Percentiles rank a stretch among this genome's conserved stretches.
Conservation (phyloP, 495 filamentous ascomycete genomes). For the Aspergillus sclerotioniger region DNA sequence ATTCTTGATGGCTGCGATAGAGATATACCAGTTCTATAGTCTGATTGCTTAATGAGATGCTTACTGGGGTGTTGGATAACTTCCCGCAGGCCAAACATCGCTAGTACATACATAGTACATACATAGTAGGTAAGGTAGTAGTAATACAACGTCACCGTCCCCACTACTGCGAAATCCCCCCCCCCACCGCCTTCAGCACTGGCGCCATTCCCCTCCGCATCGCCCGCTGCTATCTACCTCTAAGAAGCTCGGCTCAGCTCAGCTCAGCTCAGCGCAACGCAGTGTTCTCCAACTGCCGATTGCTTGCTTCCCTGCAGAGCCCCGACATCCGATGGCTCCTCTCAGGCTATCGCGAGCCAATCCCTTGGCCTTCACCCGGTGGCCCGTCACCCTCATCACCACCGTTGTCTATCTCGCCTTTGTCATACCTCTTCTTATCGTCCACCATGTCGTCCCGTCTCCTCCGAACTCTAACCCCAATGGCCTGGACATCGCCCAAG, state of each 20-base stretch:
- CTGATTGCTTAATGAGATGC: too few relatives aligned
- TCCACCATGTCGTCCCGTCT: slow-evolving; percentile 72
- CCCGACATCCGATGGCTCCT: slow-evolving; percentile 28
- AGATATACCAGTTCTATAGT: too few relatives aligned
- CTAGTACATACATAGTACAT: too few relatives aligned
- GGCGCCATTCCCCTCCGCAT: not conserved
- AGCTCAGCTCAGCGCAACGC: not conserved
- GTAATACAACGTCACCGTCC: not conserved
- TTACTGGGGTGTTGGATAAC: too few relatives aligned
- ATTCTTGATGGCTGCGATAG: too few relatives aligned
- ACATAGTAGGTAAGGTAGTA: too few relatives aligned
- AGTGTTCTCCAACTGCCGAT: too few relatives aligned
- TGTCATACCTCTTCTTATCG: slow-evolving; percentile 64
- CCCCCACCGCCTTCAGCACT: not conserved
- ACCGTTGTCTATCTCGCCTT: slow-evolving; percentile 68
- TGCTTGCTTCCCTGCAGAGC: slow-evolving; percentile 8
- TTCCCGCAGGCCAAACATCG: too few relatives aligned
- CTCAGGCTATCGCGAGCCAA: slow-evolving; percentile 37
- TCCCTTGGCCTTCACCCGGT: slow-evolving; percentile 61
- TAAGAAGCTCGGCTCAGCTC: not conserved
- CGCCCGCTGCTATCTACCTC: too few relatives aligned
- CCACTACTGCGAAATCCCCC: not conserved
- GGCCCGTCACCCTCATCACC: slow-evolving; percentile 71
- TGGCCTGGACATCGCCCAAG: slow-evolving; percentile 75
- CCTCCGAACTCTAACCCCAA: slow-evolving; percentile 57